Evolutionary conservation across 495 filamentous ascomycete genomes (phyloP), one percentile per base, ranked within the genome.

Genomic region (Lindgomyces ingoldianus): DNA sequence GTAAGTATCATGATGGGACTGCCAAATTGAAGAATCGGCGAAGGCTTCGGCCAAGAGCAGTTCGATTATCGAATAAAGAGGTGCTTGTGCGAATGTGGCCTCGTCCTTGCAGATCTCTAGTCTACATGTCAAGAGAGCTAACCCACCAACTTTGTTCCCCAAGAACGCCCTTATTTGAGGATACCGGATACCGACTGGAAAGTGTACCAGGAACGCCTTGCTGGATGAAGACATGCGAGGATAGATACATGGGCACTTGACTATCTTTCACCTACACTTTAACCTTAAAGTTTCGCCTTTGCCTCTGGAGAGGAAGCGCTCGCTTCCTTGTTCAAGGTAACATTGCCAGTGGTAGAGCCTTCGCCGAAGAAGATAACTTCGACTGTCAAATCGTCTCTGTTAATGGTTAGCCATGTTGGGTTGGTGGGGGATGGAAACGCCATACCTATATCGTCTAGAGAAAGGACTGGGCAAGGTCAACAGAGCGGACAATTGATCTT

Each of bases 311-410:
- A 74, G 3, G 81, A 72, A 30, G 89, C 91, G 57, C 86, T 95
- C 2, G 93, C 94, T 71, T 97, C 94, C 68, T 86, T 77, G 76
- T 97, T 98, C 33, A 93, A 74, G 3, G 87, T 81, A 3, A 98
- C 86, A 57, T 88, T 86, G 21, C 91, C 90, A 6, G 77, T 86
- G 63, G 80, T 85, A 60, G 90, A 84, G n/a, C 75, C 69, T 45
- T 96, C 83, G 41, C 94, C 94, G 71, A 98, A 98, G 83, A 98
- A 98, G 73, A 98, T 95, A 44, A 98, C 94, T 77, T 98, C 92
- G 25, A 98, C 95, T 0, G 94, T 98, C 47, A 98, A 79, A 76
- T 98, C 94, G 73, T 98, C 94, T 59, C 90, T 91, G 65, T 16
- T 25, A 10, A 47, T 46, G 12, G 44, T 72, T 71, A 73, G 63